phyloP scores from a whole-genome alignment of 345 rosid species.

The Turnera subulata region DNA sequence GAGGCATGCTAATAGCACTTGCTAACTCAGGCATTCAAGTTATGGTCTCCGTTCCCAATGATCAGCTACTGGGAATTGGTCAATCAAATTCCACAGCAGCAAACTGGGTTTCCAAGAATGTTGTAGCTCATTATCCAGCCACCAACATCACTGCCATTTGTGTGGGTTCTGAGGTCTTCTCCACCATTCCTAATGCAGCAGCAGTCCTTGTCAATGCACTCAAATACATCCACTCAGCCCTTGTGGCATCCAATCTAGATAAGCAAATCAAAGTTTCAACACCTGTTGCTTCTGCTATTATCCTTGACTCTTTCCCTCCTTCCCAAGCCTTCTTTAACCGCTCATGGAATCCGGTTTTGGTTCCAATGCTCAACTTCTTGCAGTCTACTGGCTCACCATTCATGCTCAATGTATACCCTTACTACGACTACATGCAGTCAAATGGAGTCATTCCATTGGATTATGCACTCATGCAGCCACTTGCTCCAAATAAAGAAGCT shows the following conservation, averaged over 20 bases:
- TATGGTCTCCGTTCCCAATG: constrained; percentile 89
- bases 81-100: constrained; percentile 98
- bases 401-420: constrained; percentile 91
- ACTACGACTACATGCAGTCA: constrained; percentile 82
- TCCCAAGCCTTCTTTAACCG: constrained; percentile 98
- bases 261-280: constrained; percentile 85
- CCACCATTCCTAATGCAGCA: constrained; percentile 67
- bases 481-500: constrained; percentile 90
- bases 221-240: constrained; percentile 80
- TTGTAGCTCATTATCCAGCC: constrained; percentile 80
- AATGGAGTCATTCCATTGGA: constrained; percentile 77
- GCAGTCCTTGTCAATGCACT: constrained; percentile 81
- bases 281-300: constrained; percentile 75
- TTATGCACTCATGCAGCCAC: constrained; percentile 89
- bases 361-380: constrained; percentile 79
- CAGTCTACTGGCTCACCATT: constrained; percentile 78
- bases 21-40: constrained; percentile 85
- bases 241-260: constrained; percentile 86
- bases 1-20: constrained; percentile 78
- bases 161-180: constrained; percentile 94
- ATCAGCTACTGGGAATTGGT: constrained; percentile 90
- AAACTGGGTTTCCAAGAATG: constrained; percentile 88
- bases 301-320: constrained; percentile 97
- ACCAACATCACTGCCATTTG: constrained; percentile 94
- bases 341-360: constrained; percentile 77